Evolutionary conservation across 2,329 filamentous ascomycete species (phyloP), one percentile per base, ranked within the genome.

Genomic region (Colletotrichum acutatum): DNA sequence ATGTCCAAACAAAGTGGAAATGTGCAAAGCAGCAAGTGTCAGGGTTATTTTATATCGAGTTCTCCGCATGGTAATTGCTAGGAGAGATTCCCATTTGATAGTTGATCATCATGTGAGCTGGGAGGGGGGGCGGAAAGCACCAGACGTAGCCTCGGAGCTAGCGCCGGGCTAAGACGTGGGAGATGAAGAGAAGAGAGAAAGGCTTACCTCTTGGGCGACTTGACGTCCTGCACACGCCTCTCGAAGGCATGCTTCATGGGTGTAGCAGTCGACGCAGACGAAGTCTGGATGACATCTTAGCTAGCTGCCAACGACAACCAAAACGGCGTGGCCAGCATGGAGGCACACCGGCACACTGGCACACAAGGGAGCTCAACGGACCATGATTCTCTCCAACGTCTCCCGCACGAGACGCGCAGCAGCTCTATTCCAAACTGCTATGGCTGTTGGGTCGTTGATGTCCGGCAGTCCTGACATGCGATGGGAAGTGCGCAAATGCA

Each of bases 51-150:
- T 79, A 82, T 82, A 94, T 92, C 88, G 86, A 88, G 84, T 91
- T 95, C 91, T 99, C 97, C 93, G 94, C 97, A 99, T 89, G 84
- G 83, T 72, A 85, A 87, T 90, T 89, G 89, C 94, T 98, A 94
- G 93, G 97, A 99, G 97, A 99, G 97, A 99, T 99, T 99, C 97
- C 97, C 97, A 99, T 98, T 97, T 75, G 92, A 94, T 92, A 92
- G 86, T 85, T 89, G 87, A 94, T 97, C 95, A 97, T 97, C 88
- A 91, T 87, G 78, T 86, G 67, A 73, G 79, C 79, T 76, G 79
- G 74, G 75, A 68, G 34, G 19, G 68, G 61, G 28, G 11, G 37
- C 63, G 67, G 79, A 59, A 74, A 69, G 32, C 66, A 66, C 19
- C 42, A 49, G 42, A 49, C 56, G 68, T 62, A 26, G 37, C 26